A percentile compares a stretch with the other conserved stretches of the same genome.
phyloP scores from a whole-genome alignment of 345 rosid genomes.

The Melastoma malabathricum region DNA sequence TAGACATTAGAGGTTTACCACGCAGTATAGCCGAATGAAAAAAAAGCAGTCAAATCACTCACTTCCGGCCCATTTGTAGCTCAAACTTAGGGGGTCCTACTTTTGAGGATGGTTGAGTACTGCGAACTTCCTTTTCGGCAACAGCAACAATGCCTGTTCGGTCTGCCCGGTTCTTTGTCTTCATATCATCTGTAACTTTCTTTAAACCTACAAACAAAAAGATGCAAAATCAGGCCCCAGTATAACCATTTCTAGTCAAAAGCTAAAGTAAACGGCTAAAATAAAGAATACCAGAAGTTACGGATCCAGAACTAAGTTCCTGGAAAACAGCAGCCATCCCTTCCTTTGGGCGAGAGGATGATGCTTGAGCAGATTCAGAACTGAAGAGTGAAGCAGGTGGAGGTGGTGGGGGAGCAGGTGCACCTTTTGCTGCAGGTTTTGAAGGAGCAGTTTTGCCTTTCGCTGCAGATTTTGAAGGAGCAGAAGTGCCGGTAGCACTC shows the following conservation, averaged over 20 bases:
- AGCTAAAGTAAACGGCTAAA: slow-evolving; percentile 3
- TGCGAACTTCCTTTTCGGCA: slow-evolving; percentile 34
- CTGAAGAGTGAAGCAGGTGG: slow-evolving; percentile 68
- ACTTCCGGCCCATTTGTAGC: slow-evolving; percentile 99
- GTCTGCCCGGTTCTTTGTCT: slow-evolving; percentile 67
- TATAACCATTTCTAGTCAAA: background rate
- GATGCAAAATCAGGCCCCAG: slow-evolving; percentile 1
- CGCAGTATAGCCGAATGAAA: background rate
- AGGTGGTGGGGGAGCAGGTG: slow-evolving; percentile 89
- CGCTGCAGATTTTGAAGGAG: slow-evolving; percentile 41
- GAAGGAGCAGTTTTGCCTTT: slow-evolving; percentile 49
- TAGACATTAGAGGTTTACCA: background rate
- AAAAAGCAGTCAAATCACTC: slow-evolving; percentile 15
- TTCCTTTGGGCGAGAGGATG: slow-evolving; percentile 63
- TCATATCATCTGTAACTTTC: slow-evolving; percentile 88
- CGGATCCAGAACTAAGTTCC: slow-evolving; percentile 59
- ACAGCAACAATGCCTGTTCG: slow-evolving; percentile 62
- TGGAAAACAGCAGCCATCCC: slow-evolving; percentile 97
- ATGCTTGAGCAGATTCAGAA: slow-evolving; percentile 54
- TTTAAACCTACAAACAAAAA: slow-evolving; percentile 45
- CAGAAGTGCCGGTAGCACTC: slow-evolving; percentile 49
- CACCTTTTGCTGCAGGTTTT: slow-evolving; percentile 39
- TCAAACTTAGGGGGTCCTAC: slow-evolving; percentile 82
- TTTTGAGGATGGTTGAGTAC: slow-evolving; percentile 47
- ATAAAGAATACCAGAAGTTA: slow-evolving; percentile 47